Percentiles rank a stretch among this genome's conserved stretches.
Evolutionary conservation across 257 asterid genomes (phyloP).

Genomic region (Solanum bulbocastanum): DNA sequence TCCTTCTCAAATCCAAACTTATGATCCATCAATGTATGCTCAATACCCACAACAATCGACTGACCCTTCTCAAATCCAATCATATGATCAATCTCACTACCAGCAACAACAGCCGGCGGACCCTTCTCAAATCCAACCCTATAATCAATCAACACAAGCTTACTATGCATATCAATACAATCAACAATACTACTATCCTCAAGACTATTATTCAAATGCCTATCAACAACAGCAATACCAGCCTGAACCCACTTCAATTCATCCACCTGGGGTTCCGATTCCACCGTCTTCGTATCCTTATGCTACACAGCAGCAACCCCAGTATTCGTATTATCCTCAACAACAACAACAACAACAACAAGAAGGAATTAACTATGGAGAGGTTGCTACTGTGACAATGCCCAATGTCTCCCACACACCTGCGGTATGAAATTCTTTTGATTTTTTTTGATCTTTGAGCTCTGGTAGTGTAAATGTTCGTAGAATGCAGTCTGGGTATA

Average conservation of each 20-base stretch:
- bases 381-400: background rate
- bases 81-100: conserved; percentile 6
- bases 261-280: conserved; percentile 48
- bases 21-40: conserved; percentile 12
- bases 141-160: conserved; percentile 20
- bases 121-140: conserved; percentile 14
- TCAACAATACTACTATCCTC: conserved; percentile 14
- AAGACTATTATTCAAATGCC: background rate
- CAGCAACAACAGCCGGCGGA: background rate
- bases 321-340: background rate
- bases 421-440: background rate
- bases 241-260: conserved; percentile 23
- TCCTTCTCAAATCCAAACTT: background rate
- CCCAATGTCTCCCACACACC: background rate
- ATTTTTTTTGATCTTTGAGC: background rate
- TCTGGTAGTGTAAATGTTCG: background rate
- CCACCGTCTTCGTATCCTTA: background rate
- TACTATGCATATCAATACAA: background rate
- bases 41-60: background rate
- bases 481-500: background rate
- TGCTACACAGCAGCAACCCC: background rate
- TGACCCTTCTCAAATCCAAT: background rate
- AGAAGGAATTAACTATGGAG: background rate
- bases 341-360: background rate
- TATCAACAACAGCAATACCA: conserved; percentile 17